Evolutionary conservation across 2,329 filamentous ascomycete species (phyloP).

Genomic region (Aspergillus sp.): DNA sequence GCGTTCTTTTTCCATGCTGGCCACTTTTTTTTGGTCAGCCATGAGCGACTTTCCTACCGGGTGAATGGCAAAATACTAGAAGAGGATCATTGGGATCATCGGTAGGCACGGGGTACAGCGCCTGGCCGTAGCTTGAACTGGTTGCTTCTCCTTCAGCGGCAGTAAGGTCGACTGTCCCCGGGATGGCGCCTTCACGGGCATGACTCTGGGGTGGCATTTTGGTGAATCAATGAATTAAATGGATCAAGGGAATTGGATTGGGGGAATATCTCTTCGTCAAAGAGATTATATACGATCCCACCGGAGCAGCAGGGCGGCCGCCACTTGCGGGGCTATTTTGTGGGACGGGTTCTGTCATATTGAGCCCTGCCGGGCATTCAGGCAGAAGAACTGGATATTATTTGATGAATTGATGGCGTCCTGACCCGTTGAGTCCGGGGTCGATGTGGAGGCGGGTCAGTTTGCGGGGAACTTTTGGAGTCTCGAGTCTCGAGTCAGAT

Average conservation of each 20-base stretch:
- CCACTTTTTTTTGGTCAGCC: conserved; percentile 44
- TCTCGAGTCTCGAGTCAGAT: not conserved
- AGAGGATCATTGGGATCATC: conserved; percentile 63
- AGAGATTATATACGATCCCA: not conserved
- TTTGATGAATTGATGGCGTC: too few relatives aligned
- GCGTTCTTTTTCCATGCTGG: conserved; percentile 55
- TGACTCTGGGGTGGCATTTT: conserved; percentile 30
- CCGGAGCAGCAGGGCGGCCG: not conserved
- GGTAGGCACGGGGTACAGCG: conserved; percentile 60
- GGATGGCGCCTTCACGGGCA: conserved; percentile 57
- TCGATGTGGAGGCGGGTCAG: conserved; percentile 1
- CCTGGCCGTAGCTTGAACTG: conserved; percentile 53
- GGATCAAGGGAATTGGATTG: too few relatives aligned
- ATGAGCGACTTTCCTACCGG: not conserved
- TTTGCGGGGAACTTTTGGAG: not conserved
- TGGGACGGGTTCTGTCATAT: not conserved
- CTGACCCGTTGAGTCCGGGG: not conserved
- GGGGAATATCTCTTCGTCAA: too few relatives aligned
- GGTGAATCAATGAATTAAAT: not conserved
- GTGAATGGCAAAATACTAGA: conserved; percentile 35
- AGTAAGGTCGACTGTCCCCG: conserved; percentile 57
- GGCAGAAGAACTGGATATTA: too few relatives aligned
- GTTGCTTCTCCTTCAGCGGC: conserved; percentile 59
- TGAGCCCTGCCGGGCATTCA: not conserved
- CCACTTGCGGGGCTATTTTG: not conserved